Conservation (phyloP, 2,329 filamentous ascomycete species). For the Apiospora arundinis region DNA sequence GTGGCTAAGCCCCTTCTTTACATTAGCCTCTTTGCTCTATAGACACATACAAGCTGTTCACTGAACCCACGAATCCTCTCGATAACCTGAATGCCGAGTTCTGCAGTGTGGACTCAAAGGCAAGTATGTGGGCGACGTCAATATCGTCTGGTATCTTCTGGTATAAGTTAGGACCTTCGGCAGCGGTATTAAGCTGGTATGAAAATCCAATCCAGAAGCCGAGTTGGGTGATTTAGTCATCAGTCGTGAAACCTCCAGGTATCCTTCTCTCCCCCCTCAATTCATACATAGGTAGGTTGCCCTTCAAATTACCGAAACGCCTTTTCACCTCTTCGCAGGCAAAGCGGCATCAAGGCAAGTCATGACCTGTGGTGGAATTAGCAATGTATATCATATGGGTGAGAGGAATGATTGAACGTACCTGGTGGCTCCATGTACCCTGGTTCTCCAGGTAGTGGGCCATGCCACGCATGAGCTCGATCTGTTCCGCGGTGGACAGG, state of each 20-base stretch:
- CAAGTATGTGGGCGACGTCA: background rate
- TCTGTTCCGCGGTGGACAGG: slow-evolving; percentile 85
- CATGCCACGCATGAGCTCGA: slow-evolving; percentile 76
- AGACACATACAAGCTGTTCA: background rate
- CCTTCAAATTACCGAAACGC: background rate
- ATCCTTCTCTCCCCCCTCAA: background rate
- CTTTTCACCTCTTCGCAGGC: slow-evolving; percentile 13
- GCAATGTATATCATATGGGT: background rate
- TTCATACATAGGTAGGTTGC: background rate
- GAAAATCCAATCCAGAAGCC: slow-evolving; percentile 18
- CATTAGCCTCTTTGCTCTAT: background rate
- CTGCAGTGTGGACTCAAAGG: background rate
- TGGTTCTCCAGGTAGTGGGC: slow-evolving; percentile 70
- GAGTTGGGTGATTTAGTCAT: slow-evolving; percentile 14
- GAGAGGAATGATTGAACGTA: slow-evolving; percentile 34
- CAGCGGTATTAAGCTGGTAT: slow-evolving; percentile 7
- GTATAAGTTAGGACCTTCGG: background rate
- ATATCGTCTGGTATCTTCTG: background rate
- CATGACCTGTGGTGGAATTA: slow-evolving; percentile 8
- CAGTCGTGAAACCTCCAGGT: slow-evolving; percentile 16
- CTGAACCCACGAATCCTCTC: background rate
- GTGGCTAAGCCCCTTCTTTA: background rate
- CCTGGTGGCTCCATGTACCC: slow-evolving; percentile 52
- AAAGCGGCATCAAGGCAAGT: slow-evolving; percentile 18
- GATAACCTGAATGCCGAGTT: background rate